phyloP scores from a whole-genome alignment of 768 basidiomycete genomes.

The Russula emetica region DNA sequence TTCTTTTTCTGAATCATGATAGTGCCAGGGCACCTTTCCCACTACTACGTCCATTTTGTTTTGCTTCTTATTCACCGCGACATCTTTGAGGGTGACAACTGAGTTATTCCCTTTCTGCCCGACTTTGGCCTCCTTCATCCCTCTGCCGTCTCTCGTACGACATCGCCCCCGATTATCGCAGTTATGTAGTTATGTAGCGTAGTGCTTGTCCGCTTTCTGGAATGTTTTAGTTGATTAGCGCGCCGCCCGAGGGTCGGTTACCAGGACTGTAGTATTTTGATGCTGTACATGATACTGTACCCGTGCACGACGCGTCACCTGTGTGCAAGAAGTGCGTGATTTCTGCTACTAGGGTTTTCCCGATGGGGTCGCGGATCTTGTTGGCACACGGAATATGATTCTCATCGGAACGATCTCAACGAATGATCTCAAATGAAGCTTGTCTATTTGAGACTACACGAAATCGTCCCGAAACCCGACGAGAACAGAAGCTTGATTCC shows the following conservation, averaged over 20 bases:
- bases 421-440: background rate
- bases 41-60: slow-evolving; percentile 28
- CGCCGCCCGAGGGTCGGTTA: slow-evolving; percentile 4
- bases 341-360: slow-evolving; percentile 3
- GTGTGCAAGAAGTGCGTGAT: slow-evolving; percentile 3
- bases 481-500: background rate
- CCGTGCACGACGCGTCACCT: background rate
- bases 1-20: background rate
- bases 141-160: slow-evolving; percentile 25
- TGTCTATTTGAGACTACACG: background rate
- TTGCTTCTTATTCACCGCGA: slow-evolving; percentile 29
- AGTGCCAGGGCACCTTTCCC: slow-evolving; percentile 14
- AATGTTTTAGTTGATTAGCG: slow-evolving; percentile 21
- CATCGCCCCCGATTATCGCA: slow-evolving; percentile 27
- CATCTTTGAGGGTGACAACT: slow-evolving; percentile 26
- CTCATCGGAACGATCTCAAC: too few species aligned
- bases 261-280: slow-evolving; percentile 4
- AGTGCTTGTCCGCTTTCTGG: slow-evolving; percentile 29
- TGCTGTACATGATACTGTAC: background rate
- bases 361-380: background rate
- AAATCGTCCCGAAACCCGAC: background rate
- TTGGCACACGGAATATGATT: background rate
- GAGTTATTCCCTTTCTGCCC: slow-evolving; percentile 25
- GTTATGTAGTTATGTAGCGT: slow-evolving; percentile 37
- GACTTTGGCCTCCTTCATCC: background rate